These are phyloP conservation scores for Postia placenta DNA, from an alignment of 768 basidiomycete species.

Conservation along the genomic window DNA sequence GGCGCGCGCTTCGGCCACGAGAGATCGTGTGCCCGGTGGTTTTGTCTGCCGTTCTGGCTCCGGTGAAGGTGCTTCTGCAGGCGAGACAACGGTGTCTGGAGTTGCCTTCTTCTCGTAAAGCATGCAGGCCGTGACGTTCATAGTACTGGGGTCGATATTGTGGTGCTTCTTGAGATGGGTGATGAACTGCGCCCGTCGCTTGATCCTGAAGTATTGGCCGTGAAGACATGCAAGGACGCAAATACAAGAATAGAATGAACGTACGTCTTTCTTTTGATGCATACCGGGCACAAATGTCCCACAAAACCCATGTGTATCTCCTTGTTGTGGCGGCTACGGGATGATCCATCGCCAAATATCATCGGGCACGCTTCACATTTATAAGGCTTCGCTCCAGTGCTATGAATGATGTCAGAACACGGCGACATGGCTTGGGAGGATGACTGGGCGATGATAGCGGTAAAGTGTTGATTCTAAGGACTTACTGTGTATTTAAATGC, in stretches of 20 bases:
- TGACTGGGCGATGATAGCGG: no score
- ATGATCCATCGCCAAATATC: constrained; percentile 10
- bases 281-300: constrained; percentile 36
- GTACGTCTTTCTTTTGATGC: constrained; percentile 46
- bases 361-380: constrained; percentile 19
- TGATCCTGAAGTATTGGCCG: constrained; percentile 41
- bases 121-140: neutral
- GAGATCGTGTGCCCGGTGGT: no score
- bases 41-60: no score
- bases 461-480: no score
- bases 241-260: constrained; percentile 8
- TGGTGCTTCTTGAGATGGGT: constrained; percentile 35
- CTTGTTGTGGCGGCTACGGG: constrained; percentile 8
- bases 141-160: neutral
- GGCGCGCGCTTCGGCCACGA: no score
- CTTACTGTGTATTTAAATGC: constrained; percentile 65
- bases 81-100: no score
- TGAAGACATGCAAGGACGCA: neutral
- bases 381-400: constrained; percentile 38
- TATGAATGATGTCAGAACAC: constrained; percentile 9
- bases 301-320: constrained; percentile 7
- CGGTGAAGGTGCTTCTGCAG: no score
- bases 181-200: constrained; percentile 53
- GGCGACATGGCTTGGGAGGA: no score
- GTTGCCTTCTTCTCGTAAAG: no score